These are phyloP conservation scores for Mycena vulgaris DNA, from an alignment of 768 basidiomycete genomes.

Conservation along the genomic window DNA sequence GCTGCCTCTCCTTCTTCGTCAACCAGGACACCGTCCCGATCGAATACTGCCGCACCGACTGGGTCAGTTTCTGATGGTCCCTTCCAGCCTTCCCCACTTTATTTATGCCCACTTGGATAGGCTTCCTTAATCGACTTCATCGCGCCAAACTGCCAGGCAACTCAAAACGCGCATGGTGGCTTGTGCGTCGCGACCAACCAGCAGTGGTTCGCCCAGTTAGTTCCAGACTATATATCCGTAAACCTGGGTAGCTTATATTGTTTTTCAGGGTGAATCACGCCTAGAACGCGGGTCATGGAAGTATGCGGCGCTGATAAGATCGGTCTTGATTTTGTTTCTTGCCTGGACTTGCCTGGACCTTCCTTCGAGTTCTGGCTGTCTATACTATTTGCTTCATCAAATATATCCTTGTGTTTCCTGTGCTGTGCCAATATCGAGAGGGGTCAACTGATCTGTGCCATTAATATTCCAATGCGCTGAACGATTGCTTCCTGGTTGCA, in stretches of 20 bases:
- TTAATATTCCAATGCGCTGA: too few species aligned
- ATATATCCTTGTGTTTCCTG: too few species aligned
- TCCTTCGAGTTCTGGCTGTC: too few species aligned
- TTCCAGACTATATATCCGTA: constrained; percentile 20
- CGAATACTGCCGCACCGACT: constrained; percentile 64
- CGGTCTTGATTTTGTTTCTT: too few species aligned
- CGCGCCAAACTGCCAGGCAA: constrained; percentile 62
- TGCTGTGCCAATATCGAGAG: too few species aligned
- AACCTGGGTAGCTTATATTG: background rate
- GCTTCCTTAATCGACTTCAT: constrained; percentile 58
- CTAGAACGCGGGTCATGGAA: too few species aligned
- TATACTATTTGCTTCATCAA: too few species aligned
- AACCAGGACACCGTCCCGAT: constrained; percentile 59
- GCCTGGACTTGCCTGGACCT: too few species aligned
- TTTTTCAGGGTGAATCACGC: background rate
- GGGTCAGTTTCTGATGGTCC: constrained; percentile 49
- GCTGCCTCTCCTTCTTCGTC: constrained; percentile 64
- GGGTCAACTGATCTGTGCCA: too few species aligned
- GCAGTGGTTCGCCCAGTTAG: constrained; percentile 66
- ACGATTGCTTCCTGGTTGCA: too few species aligned
- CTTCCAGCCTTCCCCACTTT: background rate
- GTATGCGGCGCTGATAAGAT: too few species aligned
- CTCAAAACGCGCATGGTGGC: constrained; percentile 67
- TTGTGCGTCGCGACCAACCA: constrained; percentile 63
- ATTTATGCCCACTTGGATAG: constrained; percentile 45